Base-by-base conservation (phyloP, 2,329 filamentous ascomycete genomes). In the Diplodia scrobiculata region DNA sequence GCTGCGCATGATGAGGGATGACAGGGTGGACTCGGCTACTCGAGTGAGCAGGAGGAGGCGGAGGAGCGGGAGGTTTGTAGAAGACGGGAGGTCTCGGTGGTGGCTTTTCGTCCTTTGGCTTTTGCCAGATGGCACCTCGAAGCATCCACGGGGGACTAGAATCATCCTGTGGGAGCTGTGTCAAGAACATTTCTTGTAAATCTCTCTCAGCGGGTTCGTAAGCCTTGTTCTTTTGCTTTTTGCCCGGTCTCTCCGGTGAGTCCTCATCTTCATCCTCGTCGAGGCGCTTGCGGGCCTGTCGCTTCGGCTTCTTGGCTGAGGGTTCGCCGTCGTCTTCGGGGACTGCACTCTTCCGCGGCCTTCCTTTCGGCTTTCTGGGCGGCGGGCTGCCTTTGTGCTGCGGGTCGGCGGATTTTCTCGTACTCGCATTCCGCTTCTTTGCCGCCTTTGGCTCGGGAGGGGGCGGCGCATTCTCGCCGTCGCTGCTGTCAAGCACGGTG, bases 121-220 rank as follows among this genome's bases (percentile, higher is more conserved):
- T 81, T 66, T 80, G 79, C 81, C 81, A 83, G 68, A 83, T 78
- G 17, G 81, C 77, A 19, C 81, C 81, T 67, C 81, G 73, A 55
- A 82, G 75, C 55, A 75, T 77, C 72, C 79, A 79, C 1, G 80
- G 65, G 13, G 58, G 65, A 38, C 55, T 62, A 11, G 58, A 25
- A 14, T 77, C 72, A 63, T 75, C 72, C 38, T 70, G 74, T 5
- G 81, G 80, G 14, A 79, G 80, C 67, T 83, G 80, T 1, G 79
- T 81, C 62, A 75, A 75, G 68, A 78, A 79, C 13, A 75, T 70
- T 63, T 81, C 78, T 19, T 75, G 71, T 68, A 82, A 75, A 6
- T 77, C 74, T 11, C 73, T 74, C 27, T 75, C 73, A 13, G 74
- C 76, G 0, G 80, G 80, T 1, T 79, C 74, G 68, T 82, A 78